Conservation (phyloP, 352 stramenopile genomes). For the Pythium apleroticum region DNA sequence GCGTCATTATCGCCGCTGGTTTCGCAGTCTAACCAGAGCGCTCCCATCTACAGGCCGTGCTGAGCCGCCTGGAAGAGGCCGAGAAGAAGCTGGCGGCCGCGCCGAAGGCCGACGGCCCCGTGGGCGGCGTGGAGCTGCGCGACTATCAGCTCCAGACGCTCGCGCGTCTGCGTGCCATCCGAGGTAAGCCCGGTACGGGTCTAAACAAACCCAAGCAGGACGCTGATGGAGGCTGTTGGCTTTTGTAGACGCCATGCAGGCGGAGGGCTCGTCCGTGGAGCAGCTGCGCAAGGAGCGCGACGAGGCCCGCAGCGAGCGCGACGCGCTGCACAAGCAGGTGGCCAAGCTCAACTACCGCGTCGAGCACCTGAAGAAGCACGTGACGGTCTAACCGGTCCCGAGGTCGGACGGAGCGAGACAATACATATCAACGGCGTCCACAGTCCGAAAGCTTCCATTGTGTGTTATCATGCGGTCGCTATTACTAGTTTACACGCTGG, state of each 20-base stretch:
- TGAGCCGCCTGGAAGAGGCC: constrained; percentile 43
- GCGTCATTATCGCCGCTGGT: background rate
- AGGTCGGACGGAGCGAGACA: too few relatives aligned
- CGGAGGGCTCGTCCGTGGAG: constrained; percentile 59
- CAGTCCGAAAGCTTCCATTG: too few relatives aligned
- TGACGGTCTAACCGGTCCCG: constrained; percentile 51
- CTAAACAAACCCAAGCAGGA: too few relatives aligned
- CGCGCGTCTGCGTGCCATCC: constrained; percentile 55
- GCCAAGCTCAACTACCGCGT: constrained; percentile 81
- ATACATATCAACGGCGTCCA: too few relatives aligned
- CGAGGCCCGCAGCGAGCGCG: constrained; percentile 52
- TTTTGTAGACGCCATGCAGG: constrained; percentile 54
- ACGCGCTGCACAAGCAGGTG: constrained; percentile 68
- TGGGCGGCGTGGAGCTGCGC: constrained; percentile 61
- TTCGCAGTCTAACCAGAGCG: background rate
- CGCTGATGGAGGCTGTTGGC: background rate
- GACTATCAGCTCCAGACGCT: constrained; percentile 71
- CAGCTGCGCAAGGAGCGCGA: constrained; percentile 66
- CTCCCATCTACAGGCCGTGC: constrained; percentile 37
- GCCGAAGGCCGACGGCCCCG: constrained; percentile 48
- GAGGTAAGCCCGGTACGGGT: constrained; percentile 27
- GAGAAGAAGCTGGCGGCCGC: constrained; percentile 43
- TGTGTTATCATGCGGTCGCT: too few relatives aligned
- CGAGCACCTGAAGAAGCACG: constrained; percentile 71
- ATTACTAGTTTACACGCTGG: too few relatives aligned